Evolutionary conservation across 2,329 filamentous ascomycete genomes (phyloP), one percentile per base, ranked within the genome.

Genomic region (Claviceps digitariae): DNA sequence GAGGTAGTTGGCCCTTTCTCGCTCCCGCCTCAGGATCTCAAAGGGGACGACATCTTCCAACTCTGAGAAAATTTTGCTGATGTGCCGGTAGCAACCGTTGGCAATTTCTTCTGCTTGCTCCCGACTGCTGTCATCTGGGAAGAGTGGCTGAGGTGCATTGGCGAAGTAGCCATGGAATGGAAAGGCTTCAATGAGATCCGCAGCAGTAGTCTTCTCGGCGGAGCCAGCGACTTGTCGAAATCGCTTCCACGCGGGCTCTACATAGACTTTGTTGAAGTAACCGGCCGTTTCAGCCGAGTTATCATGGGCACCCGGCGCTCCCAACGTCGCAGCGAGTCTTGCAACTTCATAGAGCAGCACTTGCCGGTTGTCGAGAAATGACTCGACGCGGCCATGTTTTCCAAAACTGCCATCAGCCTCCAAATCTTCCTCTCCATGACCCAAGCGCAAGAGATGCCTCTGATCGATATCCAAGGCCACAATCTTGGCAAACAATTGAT

Each of bases 401-500:
- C 89, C 90, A 67, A 95, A 97, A 67, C 81, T 95, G 20, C 79
- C 81, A 61, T 93, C 86, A 0, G 87, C 90, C 55, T 88, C 85
- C 6, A 97, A 76, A 54, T 97, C 93, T 64, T 96, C 93, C 67
- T 98, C 94, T 43, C 93, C 93, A 66, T 95, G 93, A 38, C 93
- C 93, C 38, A 98, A 77, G 55, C 93, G 85, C 51, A 98, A 76
- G 55, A 98, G 76, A 73, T 98, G 93, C 41, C 93, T 83, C 69
- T 94, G 87, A 63, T 98, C 94, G 60, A 98, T 97, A 62, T 97
- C 90, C 29, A 98, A 75, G 5, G 86, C 87, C n/a, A 91, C 85
- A 57, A 98, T 98, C 72, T 98, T 98, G 62, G 94, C 87, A 71
- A 98, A 98, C 1, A 98, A 76, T 66, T 98, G 93, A 63, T 98